phyloP scores from a whole-genome alignment of 176 grass and related monocot species.

The Panicum miliaceum region DNA sequence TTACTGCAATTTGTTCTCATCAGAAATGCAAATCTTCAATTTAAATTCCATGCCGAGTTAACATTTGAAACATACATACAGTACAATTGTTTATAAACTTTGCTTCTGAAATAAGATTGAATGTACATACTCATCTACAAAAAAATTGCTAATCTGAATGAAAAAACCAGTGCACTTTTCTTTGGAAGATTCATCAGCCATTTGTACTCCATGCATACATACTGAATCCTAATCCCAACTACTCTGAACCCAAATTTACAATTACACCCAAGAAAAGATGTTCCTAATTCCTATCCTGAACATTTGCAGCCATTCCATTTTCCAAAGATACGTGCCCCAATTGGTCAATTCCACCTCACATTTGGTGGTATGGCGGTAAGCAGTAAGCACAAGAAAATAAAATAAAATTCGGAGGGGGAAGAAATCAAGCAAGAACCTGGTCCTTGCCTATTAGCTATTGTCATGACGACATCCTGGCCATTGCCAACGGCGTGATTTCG shows the following conservation, averaged over 20 bases:
- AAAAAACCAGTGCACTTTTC: neutral
- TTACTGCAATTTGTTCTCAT: neutral
- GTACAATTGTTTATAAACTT: neutral
- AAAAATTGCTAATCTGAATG: neutral
- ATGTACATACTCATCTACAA: neutral
- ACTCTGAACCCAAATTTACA: constrained; percentile 43
- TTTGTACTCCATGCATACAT: constrained; percentile 5
- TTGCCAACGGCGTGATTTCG: constrained; percentile 61
- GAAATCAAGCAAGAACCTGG: constrained; percentile 15
- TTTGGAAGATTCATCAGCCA: neutral
- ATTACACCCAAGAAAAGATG: constrained; percentile 36
- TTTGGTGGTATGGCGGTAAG: neutral
- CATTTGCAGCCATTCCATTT: constrained; percentile 12
- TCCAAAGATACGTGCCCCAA: neutral
- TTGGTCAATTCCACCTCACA: constrained; percentile 6
- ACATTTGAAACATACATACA: neutral
- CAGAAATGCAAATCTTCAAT: neutral
- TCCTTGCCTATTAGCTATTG: neutral
- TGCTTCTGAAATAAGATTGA: neutral
- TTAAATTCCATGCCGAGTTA: neutral
- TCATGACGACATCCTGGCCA: constrained; percentile 43
- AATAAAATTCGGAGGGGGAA: constrained; percentile 19
- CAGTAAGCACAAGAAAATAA: neutral
- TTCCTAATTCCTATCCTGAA: constrained; percentile 30
- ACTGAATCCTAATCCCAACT: constrained; percentile 25